Evolutionary conservation across 2,329 filamentous ascomycete species (phyloP).

Genomic region (Clarireedia hainanense): DNA sequence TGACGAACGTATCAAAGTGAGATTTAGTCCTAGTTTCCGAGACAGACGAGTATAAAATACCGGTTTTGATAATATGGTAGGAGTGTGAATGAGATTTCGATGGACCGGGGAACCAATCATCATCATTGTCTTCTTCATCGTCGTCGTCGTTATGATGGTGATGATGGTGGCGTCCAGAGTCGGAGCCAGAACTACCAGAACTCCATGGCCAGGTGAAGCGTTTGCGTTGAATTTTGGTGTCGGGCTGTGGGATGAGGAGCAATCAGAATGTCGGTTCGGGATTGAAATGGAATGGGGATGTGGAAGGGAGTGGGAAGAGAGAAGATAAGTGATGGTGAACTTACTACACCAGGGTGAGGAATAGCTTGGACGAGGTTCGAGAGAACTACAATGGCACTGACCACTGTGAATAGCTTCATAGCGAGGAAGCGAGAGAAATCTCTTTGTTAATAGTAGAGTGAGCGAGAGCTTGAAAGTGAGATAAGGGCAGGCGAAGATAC

Average conservation of each 20-base stretch:
- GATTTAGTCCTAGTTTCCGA: no score
- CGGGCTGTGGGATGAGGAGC: not conserved
- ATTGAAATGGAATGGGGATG: not conserved
- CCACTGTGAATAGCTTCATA: slow-evolving; percentile 14
- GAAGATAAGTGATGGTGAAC: not conserved
- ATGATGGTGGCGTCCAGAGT: not conserved
- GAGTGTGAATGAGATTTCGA: no score
- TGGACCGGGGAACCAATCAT: not conserved
- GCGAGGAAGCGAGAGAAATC: not conserved
- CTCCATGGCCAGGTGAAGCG: slow-evolving; percentile 3
- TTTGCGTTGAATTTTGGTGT: not conserved
- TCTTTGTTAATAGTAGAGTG: not conserved
- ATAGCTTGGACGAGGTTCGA: slow-evolving; percentile 8
- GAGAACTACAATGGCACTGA: slow-evolving; percentile 9
- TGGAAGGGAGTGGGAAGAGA: not conserved
- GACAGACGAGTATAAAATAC: no score
- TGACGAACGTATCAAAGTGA: no score
- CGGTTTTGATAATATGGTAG: no score
- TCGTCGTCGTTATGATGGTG: not conserved
- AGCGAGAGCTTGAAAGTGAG: not conserved
- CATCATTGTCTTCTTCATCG: not conserved
- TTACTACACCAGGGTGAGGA: not conserved
- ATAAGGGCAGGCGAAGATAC: not conserved
- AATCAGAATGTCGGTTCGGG: not conserved
- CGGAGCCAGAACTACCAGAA: not conserved